phyloP scores from a whole-genome alignment of 352 stramenopile genomes.

The Albugo laibachii region DNA sequence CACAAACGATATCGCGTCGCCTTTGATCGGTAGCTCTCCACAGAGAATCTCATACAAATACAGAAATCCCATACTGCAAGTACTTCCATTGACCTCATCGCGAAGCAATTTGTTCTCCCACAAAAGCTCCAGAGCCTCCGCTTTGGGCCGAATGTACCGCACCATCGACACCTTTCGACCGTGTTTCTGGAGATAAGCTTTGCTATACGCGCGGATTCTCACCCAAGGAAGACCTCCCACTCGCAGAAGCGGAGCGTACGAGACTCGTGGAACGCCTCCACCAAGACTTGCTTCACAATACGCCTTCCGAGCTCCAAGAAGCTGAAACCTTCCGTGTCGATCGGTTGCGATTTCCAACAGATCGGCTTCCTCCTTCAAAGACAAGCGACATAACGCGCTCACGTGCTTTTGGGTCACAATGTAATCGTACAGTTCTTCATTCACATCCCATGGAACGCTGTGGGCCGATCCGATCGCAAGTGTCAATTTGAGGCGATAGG shows the following conservation, averaged over 20 bases:
- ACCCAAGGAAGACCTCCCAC: slow-evolving; percentile 72
- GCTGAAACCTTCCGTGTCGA: not conserved
- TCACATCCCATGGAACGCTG: slow-evolving; percentile 79
- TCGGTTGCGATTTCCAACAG: slow-evolving; percentile 28
- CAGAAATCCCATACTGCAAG: slow-evolving; percentile 52
- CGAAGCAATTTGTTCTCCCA: slow-evolving; percentile 69
- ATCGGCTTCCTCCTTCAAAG: slow-evolving; percentile 88
- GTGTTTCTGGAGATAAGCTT: slow-evolving; percentile 47
- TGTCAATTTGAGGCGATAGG: slow-evolving; percentile 82
- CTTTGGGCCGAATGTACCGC: slow-evolving; percentile 65
- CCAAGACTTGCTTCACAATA: too few relatives aligned
- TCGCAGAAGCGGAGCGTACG: slow-evolving; percentile 4
- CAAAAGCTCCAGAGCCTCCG: slow-evolving; percentile 29
- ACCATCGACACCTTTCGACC: slow-evolving; percentile 67
- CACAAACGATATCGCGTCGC: slow-evolving; percentile 23
- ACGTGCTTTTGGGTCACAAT: slow-evolving; percentile 79
- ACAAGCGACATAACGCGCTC: slow-evolving; percentile 84
- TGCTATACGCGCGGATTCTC: slow-evolving; percentile 59
- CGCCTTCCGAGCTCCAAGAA: slow-evolving; percentile 16
- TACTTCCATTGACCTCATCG: slow-evolving; percentile 66
- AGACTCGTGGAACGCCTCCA: too few relatives aligned
- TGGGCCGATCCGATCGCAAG: slow-evolving; percentile 72
- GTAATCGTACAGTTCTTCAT: slow-evolving; percentile 74
- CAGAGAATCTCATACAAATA: slow-evolving; percentile 75
- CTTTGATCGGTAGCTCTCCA: slow-evolving; percentile 41